Evolutionary conservation across 305 asterid species (phyloP), one percentile per base, ranked within the genome.

Genomic region (Fraxinus platypoda): DNA sequence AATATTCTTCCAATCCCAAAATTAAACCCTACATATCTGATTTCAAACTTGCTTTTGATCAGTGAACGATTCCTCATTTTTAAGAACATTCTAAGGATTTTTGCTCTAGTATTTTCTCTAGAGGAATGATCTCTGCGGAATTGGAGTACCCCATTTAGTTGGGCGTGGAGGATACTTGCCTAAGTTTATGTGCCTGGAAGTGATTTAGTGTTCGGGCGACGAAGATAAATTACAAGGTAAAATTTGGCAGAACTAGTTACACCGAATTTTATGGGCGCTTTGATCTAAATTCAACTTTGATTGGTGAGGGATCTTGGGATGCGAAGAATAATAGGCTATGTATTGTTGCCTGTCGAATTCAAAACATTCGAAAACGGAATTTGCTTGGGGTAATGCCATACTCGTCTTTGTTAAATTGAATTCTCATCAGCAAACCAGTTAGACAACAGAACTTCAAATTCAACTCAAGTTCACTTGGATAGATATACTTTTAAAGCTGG

Each of bases 231-330:
- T 87, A 17, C 83, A 8, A 72, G 19, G 41, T 86, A 0, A 52
- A 17, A 9, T 92, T 92, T 82, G 77, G 43, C 19, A 80, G 78
- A 25, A 1, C 4, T 1, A 66, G 34, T 38, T 78, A 80, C 43
- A 2, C 0, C 15, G 8, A 35, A 21, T 38, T 19, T n/a, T 28
- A 19, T 54, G 7, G 7, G 37, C n/a, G 1, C 2, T 43, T 85
- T 84, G 85, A 88, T 49, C 37, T 78, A 2, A 82, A 78, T 13
- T 78, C 83, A 5, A 80, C 87, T 12, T 81, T 90, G 79, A 78
- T 91, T 23, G 94, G 90, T 1, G 97, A 93, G 88, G 93, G 91
- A 46, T 80, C 81, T 7, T 93, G 97, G 97, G 90, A 91, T 43
- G 82, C 64, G 21, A 35, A 82, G 81, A 87, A 54, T 64, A 89